Conservation (phyloP, 2,329 filamentous ascomycete species). For the Ceratocystis albifundus region DNA sequence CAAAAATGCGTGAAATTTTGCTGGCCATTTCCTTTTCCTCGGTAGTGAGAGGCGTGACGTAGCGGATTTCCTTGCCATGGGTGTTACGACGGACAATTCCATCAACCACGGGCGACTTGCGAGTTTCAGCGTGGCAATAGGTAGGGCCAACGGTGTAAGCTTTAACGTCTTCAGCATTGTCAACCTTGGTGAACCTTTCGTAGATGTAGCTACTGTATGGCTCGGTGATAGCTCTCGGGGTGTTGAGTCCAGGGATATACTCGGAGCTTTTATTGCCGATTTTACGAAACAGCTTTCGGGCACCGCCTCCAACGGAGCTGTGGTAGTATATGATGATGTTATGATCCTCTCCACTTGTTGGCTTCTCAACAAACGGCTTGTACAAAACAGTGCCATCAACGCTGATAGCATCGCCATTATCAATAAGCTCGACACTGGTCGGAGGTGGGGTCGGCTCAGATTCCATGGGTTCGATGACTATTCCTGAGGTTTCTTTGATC, state of each 20-base stretch:
- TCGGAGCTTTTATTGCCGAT: slow-evolving; percentile 99
- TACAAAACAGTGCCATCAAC: slow-evolving; percentile 73
- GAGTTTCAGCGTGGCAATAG: slow-evolving; percentile 92
- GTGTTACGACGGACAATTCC: slow-evolving; percentile 92
- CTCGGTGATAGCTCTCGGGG: slow-evolving; percentile 74
- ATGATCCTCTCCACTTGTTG: slow-evolving; percentile 95
- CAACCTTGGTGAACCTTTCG: slow-evolving; percentile 91
- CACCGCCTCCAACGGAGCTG: slow-evolving; percentile 73
- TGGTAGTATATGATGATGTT: slow-evolving; percentile 98
- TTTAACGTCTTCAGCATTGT: slow-evolving; percentile 97
- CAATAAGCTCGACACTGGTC: slow-evolving; percentile 68
- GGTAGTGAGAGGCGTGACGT: slow-evolving; percentile 71
- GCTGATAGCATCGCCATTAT: slow-evolving; percentile 74
- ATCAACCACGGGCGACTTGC: slow-evolving; percentile 94
- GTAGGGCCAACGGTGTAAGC: slow-evolving; percentile 89
- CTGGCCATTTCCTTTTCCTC: slow-evolving; percentile 79
- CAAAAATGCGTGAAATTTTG: slow-evolving; percentile 83
- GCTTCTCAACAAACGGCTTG: slow-evolving; percentile 97
- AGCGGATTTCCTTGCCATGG: slow-evolving; percentile 91
- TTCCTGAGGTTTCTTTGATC: slow-evolving; percentile 67
- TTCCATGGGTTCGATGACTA: slow-evolving; percentile 47
- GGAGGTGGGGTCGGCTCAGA: slow-evolving; percentile 40
- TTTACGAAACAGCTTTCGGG: slow-evolving; percentile 85
- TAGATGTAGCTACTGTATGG: slow-evolving; percentile 80
- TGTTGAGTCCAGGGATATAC: slow-evolving; percentile 62